A percentile compares a stretch with the other conserved stretches of the same genome.
Conservation (phyloP, 192 early-diverging fungal genomes). For the Backusella parvicylindrica region DNA sequence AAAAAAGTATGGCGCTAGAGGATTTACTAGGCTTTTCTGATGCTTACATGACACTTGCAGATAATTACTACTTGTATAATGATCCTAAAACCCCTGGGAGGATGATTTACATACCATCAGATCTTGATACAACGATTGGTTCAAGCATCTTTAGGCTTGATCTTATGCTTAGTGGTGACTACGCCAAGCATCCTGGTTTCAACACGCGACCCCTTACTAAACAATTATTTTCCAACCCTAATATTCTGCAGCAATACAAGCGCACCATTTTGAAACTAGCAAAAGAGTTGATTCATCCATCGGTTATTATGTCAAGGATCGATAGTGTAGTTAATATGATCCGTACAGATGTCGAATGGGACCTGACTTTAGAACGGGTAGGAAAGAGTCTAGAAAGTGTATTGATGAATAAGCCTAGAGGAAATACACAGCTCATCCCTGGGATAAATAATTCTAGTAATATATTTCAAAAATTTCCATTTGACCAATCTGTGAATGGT, state of each 20-base stretch:
- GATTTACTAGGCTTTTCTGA: background rate
- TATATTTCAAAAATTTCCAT: background rate
- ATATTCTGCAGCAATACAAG: background rate
- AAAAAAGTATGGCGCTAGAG: background rate
- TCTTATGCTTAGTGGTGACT: background rate
- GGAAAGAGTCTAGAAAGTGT: background rate
- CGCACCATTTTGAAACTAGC: background rate
- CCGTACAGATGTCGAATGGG: background rate
- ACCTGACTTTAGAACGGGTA: background rate
- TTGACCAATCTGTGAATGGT: background rate
- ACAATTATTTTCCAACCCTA: background rate
- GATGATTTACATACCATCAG: background rate
- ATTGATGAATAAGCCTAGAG: no score
- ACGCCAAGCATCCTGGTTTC: background rate
- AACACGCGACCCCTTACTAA: background rate
- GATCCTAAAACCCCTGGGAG: background rate
- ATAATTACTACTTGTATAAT: slow-evolving; percentile 1
- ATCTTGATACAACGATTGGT: background rate
- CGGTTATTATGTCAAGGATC: background rate
- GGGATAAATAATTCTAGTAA: no score
- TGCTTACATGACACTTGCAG: background rate
- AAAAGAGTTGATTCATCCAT: background rate
- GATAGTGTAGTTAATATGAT: background rate
- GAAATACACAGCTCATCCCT: background rate
- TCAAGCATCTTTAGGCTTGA: background rate